Evolutionary conservation across 148 eudicot genomes (phyloP), one percentile per base, ranked within the genome.

Genomic region (Rhododendron mucronatum): DNA sequence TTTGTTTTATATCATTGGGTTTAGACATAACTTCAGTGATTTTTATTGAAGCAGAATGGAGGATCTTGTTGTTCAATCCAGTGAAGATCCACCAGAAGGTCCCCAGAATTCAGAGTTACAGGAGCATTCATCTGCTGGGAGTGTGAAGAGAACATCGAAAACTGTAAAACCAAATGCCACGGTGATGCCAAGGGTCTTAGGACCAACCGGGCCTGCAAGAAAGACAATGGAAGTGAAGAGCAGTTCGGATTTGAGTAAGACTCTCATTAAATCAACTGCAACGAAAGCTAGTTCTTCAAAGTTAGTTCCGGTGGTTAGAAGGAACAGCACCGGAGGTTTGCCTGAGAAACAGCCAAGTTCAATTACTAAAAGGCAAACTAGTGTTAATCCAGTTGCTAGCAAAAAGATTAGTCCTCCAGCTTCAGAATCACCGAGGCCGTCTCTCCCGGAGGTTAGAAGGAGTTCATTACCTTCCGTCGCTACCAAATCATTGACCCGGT

Each of bases 321-420:
- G 97, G 88, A 97, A 88, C 84, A 95, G 95, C 90, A 97, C 96
- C 13, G 99, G 95, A 83, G 93, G 93, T 81, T 87, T 90, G 82
- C 91, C 89, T 39, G 95, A 91, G 83, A 93, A 90, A 87, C 94
- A 86, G 86, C 59, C 92, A 30, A 78, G 83, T 10, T 30, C 88
- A 65, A 78, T 78, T 28, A 89, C 85, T 20, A 92, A 88, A 84
- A 90, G 51, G 57, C 90, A 59, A 48, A 83, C 79, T 81, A 87
- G 77, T 85, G 86, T 77, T 86, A 85, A 86, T 87, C 85, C 89
- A n/a, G 82, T 61, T 78, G 86, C 71, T 39, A 89, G 87, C 81
- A 91, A 90, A 83, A 89, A 83, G 63, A 65, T 84, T 35, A 90
- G 77, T 35, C 83, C 91, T 73, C 74, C 87, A 59, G 82, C 85